phyloP scores from a whole-genome alignment of 495 filamentous ascomycete genomes.

The Trichocladium uniseriatum region DNA sequence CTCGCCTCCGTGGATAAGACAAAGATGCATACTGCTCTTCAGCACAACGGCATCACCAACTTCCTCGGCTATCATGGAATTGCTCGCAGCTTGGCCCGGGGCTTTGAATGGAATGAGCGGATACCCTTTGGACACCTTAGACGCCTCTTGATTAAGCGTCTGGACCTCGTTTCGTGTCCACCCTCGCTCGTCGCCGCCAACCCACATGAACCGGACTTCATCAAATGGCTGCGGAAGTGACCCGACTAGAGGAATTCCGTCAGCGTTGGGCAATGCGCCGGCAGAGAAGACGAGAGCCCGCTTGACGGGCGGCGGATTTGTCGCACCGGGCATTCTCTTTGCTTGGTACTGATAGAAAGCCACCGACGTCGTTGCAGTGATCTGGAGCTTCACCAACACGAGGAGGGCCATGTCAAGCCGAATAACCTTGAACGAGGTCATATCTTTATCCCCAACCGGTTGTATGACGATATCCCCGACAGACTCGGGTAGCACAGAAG shows the following conservation, averaged over 20 bases:
- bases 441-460: too few relatives aligned
- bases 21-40: background rate
- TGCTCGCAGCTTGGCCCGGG: too few relatives aligned
- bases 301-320: background rate
- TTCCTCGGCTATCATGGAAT: too few relatives aligned
- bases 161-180: background rate
- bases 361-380: too few relatives aligned
- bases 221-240: constrained; percentile 35
- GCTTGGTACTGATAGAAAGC: too few relatives aligned
- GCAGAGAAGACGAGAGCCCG: background rate
- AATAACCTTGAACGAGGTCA: too few relatives aligned
- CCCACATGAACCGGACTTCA: constrained; percentile 31
- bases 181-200: constrained; percentile 10
- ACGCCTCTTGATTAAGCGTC: background rate
- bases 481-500: too few relatives aligned
- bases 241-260: constrained; percentile 31
- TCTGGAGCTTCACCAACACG: too few relatives aligned
- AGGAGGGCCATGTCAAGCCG: too few relatives aligned
- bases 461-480: too few relatives aligned
- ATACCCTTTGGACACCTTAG: background rate
- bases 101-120: background rate
- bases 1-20: background rate
- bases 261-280: constrained; percentile 13
- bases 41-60: background rate
- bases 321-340: too few relatives aligned